A percentile compares a stretch with the other conserved stretches of the same genome.
Conservation (phyloP, 2,329 filamentous ascomycete species). For the Diaporthe ampelina region DNA sequence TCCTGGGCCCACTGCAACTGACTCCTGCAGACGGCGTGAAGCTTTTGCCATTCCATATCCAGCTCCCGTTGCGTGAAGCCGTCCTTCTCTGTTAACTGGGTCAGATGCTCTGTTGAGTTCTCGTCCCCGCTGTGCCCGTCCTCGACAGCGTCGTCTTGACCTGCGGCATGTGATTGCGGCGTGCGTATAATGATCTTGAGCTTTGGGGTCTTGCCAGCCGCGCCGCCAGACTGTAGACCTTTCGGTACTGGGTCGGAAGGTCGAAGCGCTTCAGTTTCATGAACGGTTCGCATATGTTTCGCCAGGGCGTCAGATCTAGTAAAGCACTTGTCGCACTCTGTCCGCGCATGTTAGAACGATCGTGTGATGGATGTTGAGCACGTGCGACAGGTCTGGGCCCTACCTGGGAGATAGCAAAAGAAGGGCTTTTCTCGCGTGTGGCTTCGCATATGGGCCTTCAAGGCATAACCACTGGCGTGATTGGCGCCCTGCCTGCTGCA, state of each 20-base stretch:
- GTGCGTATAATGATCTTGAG: constrained; percentile 76
- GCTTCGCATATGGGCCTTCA: constrained; percentile 97
- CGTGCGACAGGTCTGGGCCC: constrained; percentile 44
- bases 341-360: neutral
- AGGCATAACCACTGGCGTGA: constrained; percentile 94
- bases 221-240: constrained; percentile 67
- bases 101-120: constrained; percentile 71
- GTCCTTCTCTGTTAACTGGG: constrained; percentile 67
- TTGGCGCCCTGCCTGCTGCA: constrained; percentile 90
- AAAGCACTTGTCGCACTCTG: constrained; percentile 97
- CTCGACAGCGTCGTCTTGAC: constrained; percentile 65
- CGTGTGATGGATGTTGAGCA: neutral
- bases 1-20: constrained; percentile 81
- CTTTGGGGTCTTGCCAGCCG: constrained; percentile 62
- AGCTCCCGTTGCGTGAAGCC: constrained; percentile 78
- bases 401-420: constrained; percentile 94
- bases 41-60: constrained; percentile 68
- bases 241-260: constrained; percentile 82
- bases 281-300: constrained; percentile 98
- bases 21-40: constrained; percentile 77
- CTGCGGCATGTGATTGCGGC: constrained; percentile 68
- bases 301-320: constrained; percentile 95
- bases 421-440: constrained; percentile 99
- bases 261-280: constrained; percentile 95
- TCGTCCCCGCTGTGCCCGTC: constrained; percentile 66